Conservation (phyloP, 2,329 filamentous ascomycete species). For the Whalleya microplaca region DNA sequence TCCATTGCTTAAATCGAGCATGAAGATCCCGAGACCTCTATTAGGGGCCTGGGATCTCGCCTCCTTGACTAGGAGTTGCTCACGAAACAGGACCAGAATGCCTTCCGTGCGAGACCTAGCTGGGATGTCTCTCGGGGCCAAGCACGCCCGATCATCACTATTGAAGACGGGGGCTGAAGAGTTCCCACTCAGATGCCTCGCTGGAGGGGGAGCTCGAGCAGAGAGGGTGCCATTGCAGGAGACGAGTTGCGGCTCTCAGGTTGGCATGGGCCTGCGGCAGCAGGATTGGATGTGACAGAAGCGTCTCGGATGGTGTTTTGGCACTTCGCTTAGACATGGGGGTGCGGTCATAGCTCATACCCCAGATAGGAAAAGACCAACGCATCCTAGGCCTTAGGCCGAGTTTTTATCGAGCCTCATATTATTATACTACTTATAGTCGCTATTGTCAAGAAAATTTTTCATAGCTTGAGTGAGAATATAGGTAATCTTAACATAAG, state of each 20-base stretch:
- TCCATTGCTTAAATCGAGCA: constrained; percentile 50
- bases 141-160: constrained; percentile 36
- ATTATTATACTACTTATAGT: too few relatives aligned
- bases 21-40: constrained; percentile 39
- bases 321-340: constrained; percentile 34
- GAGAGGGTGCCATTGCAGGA: constrained; percentile 16
- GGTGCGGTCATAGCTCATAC: constrained; percentile 27
- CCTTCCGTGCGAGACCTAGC: constrained; percentile 39
- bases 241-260: constrained; percentile 23
- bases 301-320: constrained; percentile 55
- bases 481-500: too few relatives aligned
- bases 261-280: constrained; percentile 28
- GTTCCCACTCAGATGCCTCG: constrained; percentile 19
- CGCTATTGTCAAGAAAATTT: too few relatives aligned
- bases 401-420: too few relatives aligned
- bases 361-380: constrained; percentile 5
- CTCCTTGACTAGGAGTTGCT: constrained; percentile 40
- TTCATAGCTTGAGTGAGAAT: too few relatives aligned
- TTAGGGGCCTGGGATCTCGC: constrained; percentile 27
- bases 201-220: constrained; percentile 10
- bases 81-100: constrained; percentile 47
- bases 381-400: constrained; percentile 3
- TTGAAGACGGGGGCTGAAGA: constrained; percentile 21
- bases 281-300: constrained; percentile 48
- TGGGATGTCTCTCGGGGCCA: constrained; percentile 34